Base-by-base conservation (phyloP, 2,329 filamentous ascomycete genomes). In the Scortechinia acanthostroma region DNA sequence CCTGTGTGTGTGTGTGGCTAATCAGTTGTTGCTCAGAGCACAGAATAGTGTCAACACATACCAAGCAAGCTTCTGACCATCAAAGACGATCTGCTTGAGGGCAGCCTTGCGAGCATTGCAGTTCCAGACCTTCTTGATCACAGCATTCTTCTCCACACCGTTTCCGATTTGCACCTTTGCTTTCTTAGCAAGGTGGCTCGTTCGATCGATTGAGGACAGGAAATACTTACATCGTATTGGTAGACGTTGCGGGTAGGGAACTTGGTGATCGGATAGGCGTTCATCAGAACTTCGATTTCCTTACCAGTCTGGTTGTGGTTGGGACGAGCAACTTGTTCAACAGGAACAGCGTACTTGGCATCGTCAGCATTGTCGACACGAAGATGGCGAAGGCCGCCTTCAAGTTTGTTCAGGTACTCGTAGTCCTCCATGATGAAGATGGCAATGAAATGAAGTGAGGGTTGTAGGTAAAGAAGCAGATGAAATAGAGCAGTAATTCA, bases 21-120 rank as follows among this genome's bases (percentile, higher is more conserved):
- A 21, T 4, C 19, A 20, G 49, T 21, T 52, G 49, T 13, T 46
- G 30, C 22, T 49, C 35, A 15, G 6, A 4, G 15, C 45, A 33
- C 19, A 3, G 2, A n/a, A 14, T 3, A n/a, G n/a, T 6, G 2
- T 17, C 37, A n/a, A 48, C 47, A 61, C 68, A 55, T 68, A 86
- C 91, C 93, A 98, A 15, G 89, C 91, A 42, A 98, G 73, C 61
- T 85, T 88, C 55, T 84, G 83, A 21, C 88, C 88, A 65, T 97
- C 90, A 54, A 80, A 90, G 46, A 96, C 67, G 47, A 69, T 68
- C 2, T 66, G 62, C 2, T 69, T 66, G 1, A 91, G 64, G 2
- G 65, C 63, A 0, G 62, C 49, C 58, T 86, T 76, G 4, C 90
- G 72, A 0, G 66, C 62, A 1, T 73, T 66, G 1, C 83, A 85